phyloP scores from a whole-genome alignment of 73 alveolate species.

The Diophrys appendiculata region DNA sequence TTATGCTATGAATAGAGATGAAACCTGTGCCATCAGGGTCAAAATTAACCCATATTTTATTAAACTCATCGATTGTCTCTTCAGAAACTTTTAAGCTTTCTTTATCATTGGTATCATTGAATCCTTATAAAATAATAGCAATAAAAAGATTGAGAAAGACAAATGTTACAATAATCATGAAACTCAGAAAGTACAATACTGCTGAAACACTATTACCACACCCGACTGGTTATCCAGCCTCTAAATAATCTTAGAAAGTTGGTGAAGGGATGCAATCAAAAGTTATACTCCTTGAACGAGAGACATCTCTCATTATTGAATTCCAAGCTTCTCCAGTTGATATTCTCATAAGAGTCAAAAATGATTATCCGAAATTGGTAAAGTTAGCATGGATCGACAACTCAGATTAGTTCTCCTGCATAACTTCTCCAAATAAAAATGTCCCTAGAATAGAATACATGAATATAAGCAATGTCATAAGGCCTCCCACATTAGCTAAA shows the following conservation, averaged over 20 bases:
- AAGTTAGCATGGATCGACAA: conserved; percentile 32
- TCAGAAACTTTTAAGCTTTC: conserved; percentile 20
- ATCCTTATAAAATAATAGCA: conserved; percentile 70
- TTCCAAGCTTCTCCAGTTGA: conserved; percentile 68
- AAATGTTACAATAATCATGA: conserved; percentile 51
- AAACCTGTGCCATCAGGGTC: conserved; percentile 54
- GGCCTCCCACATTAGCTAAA: conserved; percentile 62
- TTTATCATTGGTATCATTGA: conserved; percentile 18
- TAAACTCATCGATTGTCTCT: conserved; percentile 20
- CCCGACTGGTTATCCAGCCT: conserved; percentile 22
- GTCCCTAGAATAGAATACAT: conserved; percentile 51
- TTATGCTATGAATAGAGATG: conserved; percentile 10
- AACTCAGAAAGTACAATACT: conserved; percentile 30
- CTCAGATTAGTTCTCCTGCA: conserved; percentile 51
- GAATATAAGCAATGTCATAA: conserved; percentile 36
- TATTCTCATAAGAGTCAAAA: conserved; percentile 16
- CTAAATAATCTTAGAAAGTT: conserved; percentile 13
- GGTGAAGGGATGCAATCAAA: conserved; percentile 20
- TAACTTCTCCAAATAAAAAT: conserved; percentile 33
- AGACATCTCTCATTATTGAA: conserved; percentile 62
- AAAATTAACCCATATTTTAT: conserved; percentile 42
- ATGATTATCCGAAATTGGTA: conserved; percentile 23
- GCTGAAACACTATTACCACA: conserved; percentile 21
- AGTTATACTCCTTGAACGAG: neutral
- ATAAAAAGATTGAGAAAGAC: conserved; percentile 72